phyloP scores from a whole-genome alignment of 805 yeast genomes.

The Zygoascus biomembranicola region DNA sequence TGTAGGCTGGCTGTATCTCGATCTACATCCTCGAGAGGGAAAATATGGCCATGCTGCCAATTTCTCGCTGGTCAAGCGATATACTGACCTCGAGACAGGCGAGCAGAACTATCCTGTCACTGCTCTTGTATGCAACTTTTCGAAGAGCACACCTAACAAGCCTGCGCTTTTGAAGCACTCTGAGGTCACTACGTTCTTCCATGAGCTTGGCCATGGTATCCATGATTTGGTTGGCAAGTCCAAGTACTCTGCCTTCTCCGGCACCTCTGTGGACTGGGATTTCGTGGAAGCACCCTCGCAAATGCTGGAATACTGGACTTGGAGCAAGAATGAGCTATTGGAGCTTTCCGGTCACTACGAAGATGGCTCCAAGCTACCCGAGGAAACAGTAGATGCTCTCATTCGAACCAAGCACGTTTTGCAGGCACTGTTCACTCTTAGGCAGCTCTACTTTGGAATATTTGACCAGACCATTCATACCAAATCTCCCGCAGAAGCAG shows the following conservation, averaged over 20 bases:
- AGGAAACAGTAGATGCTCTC: constrained; percentile 48
- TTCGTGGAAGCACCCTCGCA: constrained; percentile 91
- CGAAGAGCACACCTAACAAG: constrained; percentile 59
- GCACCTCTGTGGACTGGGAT: constrained; percentile 73
- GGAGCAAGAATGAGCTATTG: constrained; percentile 58
- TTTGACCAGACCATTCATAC: constrained; percentile 71
- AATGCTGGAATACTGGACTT: constrained; percentile 82
- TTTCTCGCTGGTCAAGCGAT: constrained; percentile 60
- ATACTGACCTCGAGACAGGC: constrained; percentile 38
- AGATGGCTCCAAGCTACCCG: constrained; percentile 49
- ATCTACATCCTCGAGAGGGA: constrained; percentile 77
- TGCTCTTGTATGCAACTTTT: constrained; percentile 76
- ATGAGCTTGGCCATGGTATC: constrained; percentile 84
- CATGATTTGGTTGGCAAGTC: constrained; percentile 69
- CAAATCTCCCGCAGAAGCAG: constrained; percentile 9
- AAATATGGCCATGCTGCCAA: constrained; percentile 88
- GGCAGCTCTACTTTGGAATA: constrained; percentile 71
- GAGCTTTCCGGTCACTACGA: constrained; percentile 56
- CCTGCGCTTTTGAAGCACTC: constrained; percentile 70
- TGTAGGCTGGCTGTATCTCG: constrained; percentile 72
- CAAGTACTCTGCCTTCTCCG: constrained; percentile 58
- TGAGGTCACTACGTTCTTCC: constrained; percentile 80
- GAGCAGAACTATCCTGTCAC: constrained; percentile 56
- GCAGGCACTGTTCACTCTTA: constrained; percentile 59
- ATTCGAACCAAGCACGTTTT: constrained; percentile 65